Base-by-base conservation (phyloP, 2,329 filamentous ascomycete species). In the Apiospora arundinis region DNA sequence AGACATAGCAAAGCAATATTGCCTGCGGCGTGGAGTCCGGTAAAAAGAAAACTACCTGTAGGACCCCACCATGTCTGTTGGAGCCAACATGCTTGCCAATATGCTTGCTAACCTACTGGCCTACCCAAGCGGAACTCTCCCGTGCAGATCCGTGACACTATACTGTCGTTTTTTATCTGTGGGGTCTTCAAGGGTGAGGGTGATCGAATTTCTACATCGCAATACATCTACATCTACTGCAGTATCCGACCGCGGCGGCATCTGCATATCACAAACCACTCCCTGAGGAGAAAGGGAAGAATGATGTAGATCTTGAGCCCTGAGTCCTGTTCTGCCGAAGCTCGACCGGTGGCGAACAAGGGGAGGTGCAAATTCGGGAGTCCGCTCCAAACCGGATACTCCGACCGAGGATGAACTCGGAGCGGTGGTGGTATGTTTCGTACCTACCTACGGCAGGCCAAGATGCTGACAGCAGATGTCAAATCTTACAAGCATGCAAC, bases 11-110 rank as follows among this genome's bases (percentile, higher is more conserved):
- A 7, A 60, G 14, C 25, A 56, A 32, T 25, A 60, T 60, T 28
- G 21, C 52, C 32, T 60, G 52, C 52, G 52, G 52, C 52, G 52
- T 37, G 52, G 28, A n/a, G 52, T 40, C 56, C 32, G 32, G 56
- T 63, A n/a, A 40, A 40, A 40, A n/a, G 14, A 40, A 40, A 12
- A 45, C 42, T 42, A 32, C 32, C 3, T 42, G 40, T 14, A 9
- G 11, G 28, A 11, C 56, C 32, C 56, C 56, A 63, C 56, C 11
- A 18, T 63, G 18, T 63, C 18, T 63, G 32, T 63, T 63, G 56
- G 32, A 63, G 56, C 56, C 25, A 60, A 32, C 52, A 60, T n/a
- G 42, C 42, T 45, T 45, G 42, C 42, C 42, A 45, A 32, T 25
- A 60, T n/a, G 42, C 42, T 45, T 45, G 42, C 42, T 12, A 45